Percentiles rank a stretch among this genome's conserved stretches.
These are phyloP conservation scores for Suhomyces ambrosiae DNA, from an alignment of 1,139 yeast species.

Conservation along the genomic window DNA sequence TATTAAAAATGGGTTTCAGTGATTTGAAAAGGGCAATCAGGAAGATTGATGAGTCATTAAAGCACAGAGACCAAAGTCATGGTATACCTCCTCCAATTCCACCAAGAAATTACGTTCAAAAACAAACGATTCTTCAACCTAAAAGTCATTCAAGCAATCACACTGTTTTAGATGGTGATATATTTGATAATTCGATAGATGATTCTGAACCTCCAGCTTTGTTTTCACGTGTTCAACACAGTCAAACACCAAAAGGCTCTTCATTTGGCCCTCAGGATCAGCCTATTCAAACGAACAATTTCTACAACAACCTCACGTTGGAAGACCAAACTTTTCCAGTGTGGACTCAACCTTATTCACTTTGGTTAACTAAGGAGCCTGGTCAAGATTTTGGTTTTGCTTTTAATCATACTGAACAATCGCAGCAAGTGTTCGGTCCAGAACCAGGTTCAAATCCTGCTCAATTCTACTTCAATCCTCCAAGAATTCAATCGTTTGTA, in stretches of 20 bases:
- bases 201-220: slow-evolving; percentile 31
- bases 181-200: slow-evolving; percentile 28
- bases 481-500: slow-evolving; percentile 46
- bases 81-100: slow-evolving; percentile 6
- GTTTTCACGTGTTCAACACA: slow-evolving; percentile 26
- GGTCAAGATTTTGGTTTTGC: slow-evolving; percentile 45
- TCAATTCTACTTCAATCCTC: slow-evolving; percentile 50
- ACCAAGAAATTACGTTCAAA: slow-evolving; percentile 1
- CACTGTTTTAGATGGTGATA: slow-evolving; percentile 10
- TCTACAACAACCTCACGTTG: slow-evolving; percentile 44
- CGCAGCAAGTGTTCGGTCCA: slow-evolving; percentile 48
- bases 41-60: slow-evolving; percentile 20
- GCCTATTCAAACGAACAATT: slow-evolving; percentile 50
- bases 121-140: not conserved
- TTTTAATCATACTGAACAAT: slow-evolving; percentile 45
- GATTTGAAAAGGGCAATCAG: slow-evolving; percentile 31
- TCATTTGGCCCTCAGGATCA: slow-evolving; percentile 19
- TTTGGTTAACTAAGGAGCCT: slow-evolving; percentile 46
- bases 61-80: not conserved
- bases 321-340: slow-evolving; percentile 50
- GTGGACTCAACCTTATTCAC: slow-evolving; percentile 51
- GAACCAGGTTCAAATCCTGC: slow-evolving; percentile 40
- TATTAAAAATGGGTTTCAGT: slow-evolving; percentile 33
- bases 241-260: slow-evolving; percentile 39
- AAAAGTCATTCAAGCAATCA: not conserved